Evolutionary conservation across 192 early-diverging fungal species (phyloP), one percentile per base, ranked within the genome.

Genomic region (Coemansia sp.): DNA sequence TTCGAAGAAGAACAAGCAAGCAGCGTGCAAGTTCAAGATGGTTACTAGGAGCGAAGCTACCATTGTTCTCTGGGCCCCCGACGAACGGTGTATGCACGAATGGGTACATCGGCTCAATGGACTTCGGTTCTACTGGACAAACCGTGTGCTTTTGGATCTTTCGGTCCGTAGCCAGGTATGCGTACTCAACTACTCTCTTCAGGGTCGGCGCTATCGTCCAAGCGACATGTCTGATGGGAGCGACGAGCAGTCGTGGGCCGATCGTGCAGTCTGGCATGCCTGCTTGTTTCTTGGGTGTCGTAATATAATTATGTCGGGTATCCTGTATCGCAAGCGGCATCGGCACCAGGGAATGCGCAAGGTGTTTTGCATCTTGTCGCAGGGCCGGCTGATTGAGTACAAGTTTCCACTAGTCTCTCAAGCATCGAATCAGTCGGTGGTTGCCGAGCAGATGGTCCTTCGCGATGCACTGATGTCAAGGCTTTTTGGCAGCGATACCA

Each of bases 281-380:
- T 85, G 84, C 39, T 38, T 76, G 41, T 59, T 72, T 7, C 53
- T 85, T 5, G 79, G 84, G 22, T 85, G 84, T 61, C 84, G 84
- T 43, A 71, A 51, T 41, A 70, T 85, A 40, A 76, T 81, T 44
- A 75, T 72, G 57, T 46, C 67, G 4, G 84, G 84, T 0, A 65
- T 78, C 56, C 57, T 85, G 70, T 85, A 79, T 39, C 72, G 84
- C 62, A 85, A 85, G 57, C 76, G 71, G 32, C 62, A 67, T 25
- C 76, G 76, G 9, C 76, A 81, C 57, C 70, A 77, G 41, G 75
- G 79, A 10, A 73, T 85, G 73, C 70, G 73, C 42, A 74, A 71
- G n/a, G 70, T 78, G 32, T 82, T 81, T 54, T 85, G 79, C 60
- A 70, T 85, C 7, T 40, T 85, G 59, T 75, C 79, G 1, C 76